A percentile compares a stretch with the other conserved stretches of the same genome.
Conservation (phyloP, 2,329 filamentous ascomycete species). For the Pestalotiopsis sp. region DNA sequence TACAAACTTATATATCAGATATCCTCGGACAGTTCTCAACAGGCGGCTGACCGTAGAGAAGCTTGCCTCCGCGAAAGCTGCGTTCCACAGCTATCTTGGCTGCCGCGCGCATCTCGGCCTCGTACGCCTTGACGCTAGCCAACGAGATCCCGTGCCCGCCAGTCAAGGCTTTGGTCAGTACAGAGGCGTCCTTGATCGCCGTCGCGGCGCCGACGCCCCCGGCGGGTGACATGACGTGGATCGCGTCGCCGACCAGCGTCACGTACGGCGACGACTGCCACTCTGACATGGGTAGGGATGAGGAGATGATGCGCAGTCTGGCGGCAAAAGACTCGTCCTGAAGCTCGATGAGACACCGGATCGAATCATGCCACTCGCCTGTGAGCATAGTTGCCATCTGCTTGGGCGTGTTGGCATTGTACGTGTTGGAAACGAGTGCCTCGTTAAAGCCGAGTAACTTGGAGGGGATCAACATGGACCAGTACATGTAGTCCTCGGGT, state of each 20-base stretch:
- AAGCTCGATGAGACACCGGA: not conserved
- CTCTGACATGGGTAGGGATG: not conserved
- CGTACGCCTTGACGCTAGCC: not conserved
- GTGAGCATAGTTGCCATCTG: not conserved
- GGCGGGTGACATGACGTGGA: not conserved
- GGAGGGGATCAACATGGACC: not conserved
- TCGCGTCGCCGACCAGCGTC: not conserved
- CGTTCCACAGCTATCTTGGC: constrained; percentile 4
- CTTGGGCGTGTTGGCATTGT: not conserved
- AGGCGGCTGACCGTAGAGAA: not conserved
- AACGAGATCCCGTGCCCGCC: not conserved
- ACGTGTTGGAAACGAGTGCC: not conserved
- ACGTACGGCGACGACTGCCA: not conserved
- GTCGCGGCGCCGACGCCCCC: not conserved
- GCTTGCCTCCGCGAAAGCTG: constrained; percentile 8
- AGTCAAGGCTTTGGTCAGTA: not conserved
- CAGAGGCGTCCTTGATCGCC: not conserved
- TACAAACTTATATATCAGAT: not conserved
- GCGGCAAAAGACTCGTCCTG: not conserved
- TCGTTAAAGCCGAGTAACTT: not conserved
- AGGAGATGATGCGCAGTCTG: not conserved
- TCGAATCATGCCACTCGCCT: not conserved
- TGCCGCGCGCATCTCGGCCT: not conserved
- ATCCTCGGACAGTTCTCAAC: not conserved
- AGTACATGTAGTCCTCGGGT: not conserved